A percentile compares a stretch with the other conserved stretches of the same genome.
These are phyloP conservation scores for Buddleja alternifolia DNA, from an alignment of 257 asterid species.

Conservation along the genomic window DNA sequence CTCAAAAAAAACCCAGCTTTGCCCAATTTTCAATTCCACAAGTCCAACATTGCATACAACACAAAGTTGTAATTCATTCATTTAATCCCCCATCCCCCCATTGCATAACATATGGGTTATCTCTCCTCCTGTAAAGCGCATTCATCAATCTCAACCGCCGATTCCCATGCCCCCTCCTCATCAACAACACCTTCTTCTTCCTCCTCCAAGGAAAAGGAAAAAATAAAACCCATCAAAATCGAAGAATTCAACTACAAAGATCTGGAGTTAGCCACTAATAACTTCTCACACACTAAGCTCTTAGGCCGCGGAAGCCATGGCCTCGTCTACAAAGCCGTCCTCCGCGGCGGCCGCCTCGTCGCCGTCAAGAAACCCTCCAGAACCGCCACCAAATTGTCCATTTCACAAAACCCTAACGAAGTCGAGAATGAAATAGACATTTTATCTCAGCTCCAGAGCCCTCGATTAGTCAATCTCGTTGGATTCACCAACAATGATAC, in stretches of 20 bases:
- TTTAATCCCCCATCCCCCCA: no score
- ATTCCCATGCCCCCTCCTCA: no score
- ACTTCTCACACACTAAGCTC: slow-evolving; percentile 68
- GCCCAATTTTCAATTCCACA: no score
- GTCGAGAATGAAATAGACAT: slow-evolving; percentile 81
- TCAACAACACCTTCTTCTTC: slow-evolving; percentile 56
- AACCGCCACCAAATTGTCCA: slow-evolving; percentile 28
- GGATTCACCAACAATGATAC: slow-evolving; percentile 55
- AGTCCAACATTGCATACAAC: no score
- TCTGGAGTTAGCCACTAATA: slow-evolving; percentile 76
- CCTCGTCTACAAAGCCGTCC: slow-evolving; percentile 75
- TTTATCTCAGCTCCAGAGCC: slow-evolving; percentile 64
- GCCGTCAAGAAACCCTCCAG: slow-evolving; percentile 79
- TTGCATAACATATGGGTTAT: slow-evolving; percentile 63
- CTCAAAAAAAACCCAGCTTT: no score
- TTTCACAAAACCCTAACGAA: slow-evolving; percentile 58
- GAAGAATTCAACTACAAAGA: slow-evolving; percentile 76
- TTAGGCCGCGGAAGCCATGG: slow-evolving; percentile 90
- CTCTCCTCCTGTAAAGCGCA: slow-evolving; percentile 83
- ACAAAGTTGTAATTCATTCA: slow-evolving; percentile 3
- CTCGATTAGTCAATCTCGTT: slow-evolving; percentile 74
- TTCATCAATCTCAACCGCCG: slow-evolving; percentile 58
- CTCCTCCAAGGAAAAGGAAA: slow-evolving; percentile 36
- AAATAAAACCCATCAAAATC: slow-evolving; percentile 52
- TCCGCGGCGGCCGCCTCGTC: slow-evolving; percentile 68